A percentile compares a stretch with the other conserved stretches of the same genome.
These are phyloP conservation scores for Eucalyptus globulus DNA, from an alignment of 345 rosid genomes.

Conservation along the genomic window DNA sequence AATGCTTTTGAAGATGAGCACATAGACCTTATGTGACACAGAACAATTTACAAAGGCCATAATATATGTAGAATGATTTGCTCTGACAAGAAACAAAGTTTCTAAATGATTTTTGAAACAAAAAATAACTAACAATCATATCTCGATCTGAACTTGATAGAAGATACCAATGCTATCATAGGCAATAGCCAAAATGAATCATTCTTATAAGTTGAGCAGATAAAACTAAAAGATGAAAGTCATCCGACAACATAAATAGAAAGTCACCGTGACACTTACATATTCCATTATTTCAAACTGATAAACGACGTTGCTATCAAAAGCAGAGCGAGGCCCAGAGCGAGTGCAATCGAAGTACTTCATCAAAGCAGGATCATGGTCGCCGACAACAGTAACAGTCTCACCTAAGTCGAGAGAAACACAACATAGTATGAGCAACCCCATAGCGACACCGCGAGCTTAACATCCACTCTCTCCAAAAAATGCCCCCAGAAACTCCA, in stretches of 20 bases:
- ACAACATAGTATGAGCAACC: neutral
- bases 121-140: neutral
- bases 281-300: slow-evolving; percentile 98
- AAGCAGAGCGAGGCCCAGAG: slow-evolving; percentile 87
- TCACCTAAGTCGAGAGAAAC: slow-evolving; percentile 42
- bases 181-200: neutral
- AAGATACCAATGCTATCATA: neutral
- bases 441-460: neutral
- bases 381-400: slow-evolving; percentile 87
- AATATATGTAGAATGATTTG: neutral
- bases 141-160: neutral
- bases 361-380: slow-evolving; percentile 61
- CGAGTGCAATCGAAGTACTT: slow-evolving; percentile 92
- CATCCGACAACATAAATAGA: neutral
- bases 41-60: neutral
- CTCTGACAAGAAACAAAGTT: neutral
- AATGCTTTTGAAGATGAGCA: neutral
- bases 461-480: neutral
- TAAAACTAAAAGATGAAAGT: neutral
- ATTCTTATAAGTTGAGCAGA: neutral
- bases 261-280: slow-evolving; percentile 15
- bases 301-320: slow-evolving; percentile 84
- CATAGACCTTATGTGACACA: neutral
- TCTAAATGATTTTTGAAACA: neutral
- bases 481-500: neutral